Conservation (phyloP, 257 asterid species). For the Apocynum venetum region DNA sequence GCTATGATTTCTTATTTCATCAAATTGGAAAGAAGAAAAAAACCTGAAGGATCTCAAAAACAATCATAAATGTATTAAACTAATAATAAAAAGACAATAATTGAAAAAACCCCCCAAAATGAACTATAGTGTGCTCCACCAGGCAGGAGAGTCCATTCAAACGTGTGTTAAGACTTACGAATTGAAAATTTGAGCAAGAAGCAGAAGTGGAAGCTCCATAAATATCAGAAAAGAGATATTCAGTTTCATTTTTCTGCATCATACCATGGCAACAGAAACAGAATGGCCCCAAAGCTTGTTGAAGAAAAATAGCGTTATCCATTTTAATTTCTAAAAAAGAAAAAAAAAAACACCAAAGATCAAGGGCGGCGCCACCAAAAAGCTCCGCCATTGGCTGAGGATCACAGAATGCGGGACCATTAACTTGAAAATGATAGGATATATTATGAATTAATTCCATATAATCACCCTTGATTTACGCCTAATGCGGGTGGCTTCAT, state of each 20-base stretch:
- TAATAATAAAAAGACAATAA: not conserved
- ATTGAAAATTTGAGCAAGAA: not conserved
- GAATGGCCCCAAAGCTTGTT: not conserved
- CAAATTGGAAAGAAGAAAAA: no score
- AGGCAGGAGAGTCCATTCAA: not conserved
- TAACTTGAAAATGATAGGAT: not conserved
- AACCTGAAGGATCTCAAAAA: no score
- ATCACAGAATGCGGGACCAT: constrained; percentile 24
- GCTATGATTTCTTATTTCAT: not conserved
- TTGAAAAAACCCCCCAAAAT: not conserved
- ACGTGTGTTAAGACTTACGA: no score
- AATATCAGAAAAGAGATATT: not conserved
- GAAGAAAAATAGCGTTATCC: not conserved
- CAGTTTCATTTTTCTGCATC: not conserved
- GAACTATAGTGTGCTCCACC: not conserved
- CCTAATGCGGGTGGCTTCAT: not conserved
- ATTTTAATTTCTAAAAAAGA: no score
- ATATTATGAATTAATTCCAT: constrained; percentile 1
- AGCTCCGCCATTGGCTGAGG: constrained; percentile 19
- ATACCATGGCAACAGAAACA: constrained; percentile 6
- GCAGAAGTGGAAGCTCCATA: constrained; percentile 7
- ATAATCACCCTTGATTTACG: constrained; percentile 33
- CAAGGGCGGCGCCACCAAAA: constrained; percentile 6
- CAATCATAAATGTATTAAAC: no score
- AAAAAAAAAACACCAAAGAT: not conserved